These are phyloP conservation scores for Leptomonas seymouri DNA, from an alignment of 208 protist species.

Conservation along the genomic window DNA sequence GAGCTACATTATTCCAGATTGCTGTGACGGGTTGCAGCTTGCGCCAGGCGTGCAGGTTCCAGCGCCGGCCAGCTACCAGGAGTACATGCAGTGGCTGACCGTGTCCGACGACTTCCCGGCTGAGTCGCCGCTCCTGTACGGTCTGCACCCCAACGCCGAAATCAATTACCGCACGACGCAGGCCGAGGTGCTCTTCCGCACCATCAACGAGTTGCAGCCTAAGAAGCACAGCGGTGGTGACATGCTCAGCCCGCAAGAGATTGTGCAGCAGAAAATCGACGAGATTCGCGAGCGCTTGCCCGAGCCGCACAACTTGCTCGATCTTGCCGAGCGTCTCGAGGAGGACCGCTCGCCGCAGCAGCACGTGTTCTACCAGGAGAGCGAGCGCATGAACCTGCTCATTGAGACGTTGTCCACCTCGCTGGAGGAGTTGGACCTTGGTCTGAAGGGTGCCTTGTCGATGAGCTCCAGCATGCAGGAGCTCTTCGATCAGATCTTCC, in stretches of 20 bases:
- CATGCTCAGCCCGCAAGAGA: constrained; percentile 89
- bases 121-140: constrained; percentile 97
- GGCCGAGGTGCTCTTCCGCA: constrained; percentile 96
- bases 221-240: constrained; percentile 89
- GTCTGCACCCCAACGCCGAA: constrained; percentile 99
- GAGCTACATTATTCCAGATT: constrained; percentile 89
- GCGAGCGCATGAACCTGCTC: constrained; percentile 98
- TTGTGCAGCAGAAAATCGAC: constrained; percentile 93
- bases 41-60: constrained; percentile 93
- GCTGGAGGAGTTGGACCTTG: constrained; percentile 97
- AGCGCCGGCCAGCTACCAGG: constrained; percentile 86
- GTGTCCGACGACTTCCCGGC: constrained; percentile 89
- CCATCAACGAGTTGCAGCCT: constrained; percentile 97
- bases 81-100: constrained; percentile 96
- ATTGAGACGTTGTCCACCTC: constrained; percentile 90
- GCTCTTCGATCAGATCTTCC: constrained; percentile 93
- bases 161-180: constrained; percentile 98
- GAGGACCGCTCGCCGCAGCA: constrained; percentile 98
- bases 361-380: constrained; percentile 98
- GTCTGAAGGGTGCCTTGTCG: constrained; percentile 94
- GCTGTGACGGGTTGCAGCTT: constrained; percentile 93
- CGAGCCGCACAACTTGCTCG: constrained; percentile 92
- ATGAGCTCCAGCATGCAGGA: constrained; percentile 94
- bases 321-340: constrained; percentile 93
- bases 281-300: constrained; percentile 92